Percentiles rank a stretch among this genome's conserved stretches.
Evolutionary conservation across 164 flowering plant genomes (phyloP).

Genomic region (Annona cherimola): DNA sequence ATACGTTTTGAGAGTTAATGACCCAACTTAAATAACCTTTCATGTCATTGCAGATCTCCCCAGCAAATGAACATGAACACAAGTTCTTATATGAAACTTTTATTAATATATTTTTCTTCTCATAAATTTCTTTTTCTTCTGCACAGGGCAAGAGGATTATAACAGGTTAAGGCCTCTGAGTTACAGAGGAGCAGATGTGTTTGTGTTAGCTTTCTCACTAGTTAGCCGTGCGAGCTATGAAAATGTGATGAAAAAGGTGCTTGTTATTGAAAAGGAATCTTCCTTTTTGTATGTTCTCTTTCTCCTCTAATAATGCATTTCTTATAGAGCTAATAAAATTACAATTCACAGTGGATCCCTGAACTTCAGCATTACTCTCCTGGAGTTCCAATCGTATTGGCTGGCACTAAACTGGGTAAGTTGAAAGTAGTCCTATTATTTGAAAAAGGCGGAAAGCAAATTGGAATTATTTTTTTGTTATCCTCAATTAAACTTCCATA

Average conservation of each 20-base stretch:
- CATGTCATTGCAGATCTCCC: too few species aligned
- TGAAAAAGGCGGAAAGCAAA: too few species aligned
- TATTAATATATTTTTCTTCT: background rate
- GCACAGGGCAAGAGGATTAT: slow-evolving; percentile 92
- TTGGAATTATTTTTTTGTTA: too few species aligned
- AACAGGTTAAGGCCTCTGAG: slow-evolving; percentile 95
- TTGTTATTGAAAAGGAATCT: background rate
- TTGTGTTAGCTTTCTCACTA: slow-evolving; percentile 87
- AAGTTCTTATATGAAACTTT: background rate
- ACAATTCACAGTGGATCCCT: slow-evolving; percentile 80
- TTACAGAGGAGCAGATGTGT: slow-evolving; percentile 95
- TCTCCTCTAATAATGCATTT: slow-evolving; percentile 1
- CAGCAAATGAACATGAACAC: too few species aligned
- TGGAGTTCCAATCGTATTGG: slow-evolving; percentile 82
- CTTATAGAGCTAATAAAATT: background rate
- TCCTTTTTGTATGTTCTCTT: background rate
- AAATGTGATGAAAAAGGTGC: slow-evolving; percentile 84
- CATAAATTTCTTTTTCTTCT: slow-evolving; percentile 6
- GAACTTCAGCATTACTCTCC: slow-evolving; percentile 96
- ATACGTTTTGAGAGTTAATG: too few species aligned
- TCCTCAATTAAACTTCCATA: too few species aligned
- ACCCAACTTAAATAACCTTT: too few species aligned
- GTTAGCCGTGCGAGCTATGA: slow-evolving; percentile 97
- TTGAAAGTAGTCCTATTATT: background rate
- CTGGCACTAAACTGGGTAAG: slow-evolving; percentile 93